Base-by-base conservation (phyloP, 352 stramenopile species). In the Phytophthora fragariaefolia region DNA sequence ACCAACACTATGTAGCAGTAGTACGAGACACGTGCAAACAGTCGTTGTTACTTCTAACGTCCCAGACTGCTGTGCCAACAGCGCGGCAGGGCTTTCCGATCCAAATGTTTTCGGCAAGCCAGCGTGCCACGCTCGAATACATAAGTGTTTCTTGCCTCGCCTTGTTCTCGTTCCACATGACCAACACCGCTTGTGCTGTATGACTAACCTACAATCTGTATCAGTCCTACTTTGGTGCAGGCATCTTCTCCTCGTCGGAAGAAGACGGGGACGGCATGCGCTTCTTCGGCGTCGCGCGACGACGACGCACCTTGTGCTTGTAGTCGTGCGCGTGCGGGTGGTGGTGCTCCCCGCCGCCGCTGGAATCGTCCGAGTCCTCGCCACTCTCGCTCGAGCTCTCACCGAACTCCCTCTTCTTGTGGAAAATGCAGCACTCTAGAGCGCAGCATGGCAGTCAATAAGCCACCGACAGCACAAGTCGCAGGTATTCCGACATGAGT, bases 391-490 rank as follows among this genome's bases (percentile, higher is more conserved):
- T 97, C 26, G 90, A 97, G 73, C 90, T 97, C 72, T 97, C 91
- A 18, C 88, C 91, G 63, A 97, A 98, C 46, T 89, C 77, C 46
- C 89, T 83, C 59, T 92, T 94, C 78, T 97, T 98, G 85, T 98
- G 91, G 72, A 97, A 98, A 43, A 98, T 90, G 69, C 93, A 98
- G 79, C 93, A 98, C 63, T 93, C 88, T 96, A 53, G 12, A 65
- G 17, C 38, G 51, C 23, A 51, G 17, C 20, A 17, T 26, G 51
- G 26, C 55, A 51, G 45, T 6, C 42, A 15, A n/a, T 1, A 28
- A 10, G 4, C 6, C 36, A 13, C n/a, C 5, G 36, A n/a, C 15
- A 22, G 24, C 23, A 2, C 17, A 15, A 63, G 26, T 36, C 12
- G 10, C 27, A 50, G 10, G 3, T 3, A 22, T 36, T 45, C n/a